A percentile compares a stretch with the other conserved stretches of the same genome.
phyloP scores from a whole-genome alignment of 371 early-diverging fungal species.

The Mucor plumbeus region DNA sequence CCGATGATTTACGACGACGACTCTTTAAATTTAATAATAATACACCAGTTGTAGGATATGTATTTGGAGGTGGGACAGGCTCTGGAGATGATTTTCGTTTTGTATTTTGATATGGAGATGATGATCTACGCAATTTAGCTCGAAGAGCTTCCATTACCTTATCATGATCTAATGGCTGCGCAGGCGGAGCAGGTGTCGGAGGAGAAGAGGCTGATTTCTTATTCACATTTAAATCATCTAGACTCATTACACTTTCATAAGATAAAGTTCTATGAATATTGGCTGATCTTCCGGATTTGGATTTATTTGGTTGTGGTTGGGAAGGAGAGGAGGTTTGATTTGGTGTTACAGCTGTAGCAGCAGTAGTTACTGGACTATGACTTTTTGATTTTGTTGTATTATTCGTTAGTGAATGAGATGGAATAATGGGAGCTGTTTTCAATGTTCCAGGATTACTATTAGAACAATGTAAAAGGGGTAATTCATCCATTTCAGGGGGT shows the following conservation, averaged over 20 bases:
- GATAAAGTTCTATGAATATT: constrained; percentile 23
- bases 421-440: constrained; percentile 1
- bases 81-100: constrained; percentile 25
- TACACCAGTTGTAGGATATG: constrained; percentile 37
- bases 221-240: constrained; percentile 16
- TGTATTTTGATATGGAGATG: constrained; percentile 20
- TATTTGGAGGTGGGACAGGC: constrained; percentile 24
- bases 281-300: not conserved
- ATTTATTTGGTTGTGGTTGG: not conserved
- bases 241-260: constrained; percentile 28
- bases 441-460: not conserved
- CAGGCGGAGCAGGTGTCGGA: constrained; percentile 10
- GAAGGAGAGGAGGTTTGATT: not conserved
- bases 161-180: constrained; percentile 26
- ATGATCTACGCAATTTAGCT: constrained; percentile 25
- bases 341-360: not conserved
- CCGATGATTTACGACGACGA: constrained; percentile 30
- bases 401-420: not conserved
- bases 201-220: not conserved
- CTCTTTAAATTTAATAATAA: constrained; percentile 43
- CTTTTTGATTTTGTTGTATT: not conserved
- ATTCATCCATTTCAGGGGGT: constrained; percentile 10
- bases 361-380: not conserved
- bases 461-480: constrained; percentile 4
- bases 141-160: constrained; percentile 37